These are phyloP conservation scores for Xylaria telfairii DNA, from an alignment of 495 filamentous ascomycete genomes.

Conservation along the genomic window DNA sequence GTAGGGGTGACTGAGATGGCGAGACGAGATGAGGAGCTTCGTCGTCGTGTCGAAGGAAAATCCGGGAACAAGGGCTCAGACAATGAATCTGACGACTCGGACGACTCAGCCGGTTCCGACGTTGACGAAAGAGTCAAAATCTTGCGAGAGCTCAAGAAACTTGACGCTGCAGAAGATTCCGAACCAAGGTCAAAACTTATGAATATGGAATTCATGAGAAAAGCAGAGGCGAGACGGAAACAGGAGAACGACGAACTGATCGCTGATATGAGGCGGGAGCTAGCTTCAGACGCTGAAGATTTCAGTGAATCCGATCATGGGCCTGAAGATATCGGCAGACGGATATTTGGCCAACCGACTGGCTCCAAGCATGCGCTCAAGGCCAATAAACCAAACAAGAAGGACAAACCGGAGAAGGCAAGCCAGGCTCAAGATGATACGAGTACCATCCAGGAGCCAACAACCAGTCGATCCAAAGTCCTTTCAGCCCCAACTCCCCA, in stretches of 20 bases:
- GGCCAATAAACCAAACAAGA: conserved; percentile 33
- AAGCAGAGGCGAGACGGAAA: conserved; percentile 77
- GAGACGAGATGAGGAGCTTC: conserved; percentile 82
- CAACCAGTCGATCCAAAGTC: conserved; percentile 31
- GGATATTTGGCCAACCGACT: conserved; percentile 63
- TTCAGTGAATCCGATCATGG: conserved; percentile 60
- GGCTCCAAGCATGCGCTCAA: conserved; percentile 27
- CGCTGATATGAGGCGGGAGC: conserved; percentile 74
- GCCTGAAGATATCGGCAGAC: conserved; percentile 67
- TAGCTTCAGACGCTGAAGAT: conserved; percentile 61
- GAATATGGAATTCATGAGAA: conserved; percentile 77
- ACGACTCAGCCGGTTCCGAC: conserved; percentile 51
- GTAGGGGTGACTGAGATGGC: conserved; percentile 82
- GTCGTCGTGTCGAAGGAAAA: conserved; percentile 81
- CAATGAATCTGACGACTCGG: conserved; percentile 57
- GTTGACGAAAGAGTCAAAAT: conserved; percentile 62
- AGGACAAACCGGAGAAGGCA: conserved; percentile 35
- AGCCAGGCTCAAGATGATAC: conserved; percentile 28
- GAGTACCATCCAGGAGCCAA: conserved; percentile 30
- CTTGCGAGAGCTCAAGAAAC: conserved; percentile 62
- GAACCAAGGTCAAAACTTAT: conserved; percentile 50
- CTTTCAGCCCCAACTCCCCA: conserved; percentile 29
- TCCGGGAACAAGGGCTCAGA: conserved; percentile 62
- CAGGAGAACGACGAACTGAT: conserved; percentile 81
- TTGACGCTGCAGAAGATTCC: conserved; percentile 45